Percentiles rank a stretch among this genome's conserved stretches.
phyloP scores from a whole-genome alignment of 2,329 filamentous ascomycete genomes.

The Parasarocladium wereldwijsianum region DNA sequence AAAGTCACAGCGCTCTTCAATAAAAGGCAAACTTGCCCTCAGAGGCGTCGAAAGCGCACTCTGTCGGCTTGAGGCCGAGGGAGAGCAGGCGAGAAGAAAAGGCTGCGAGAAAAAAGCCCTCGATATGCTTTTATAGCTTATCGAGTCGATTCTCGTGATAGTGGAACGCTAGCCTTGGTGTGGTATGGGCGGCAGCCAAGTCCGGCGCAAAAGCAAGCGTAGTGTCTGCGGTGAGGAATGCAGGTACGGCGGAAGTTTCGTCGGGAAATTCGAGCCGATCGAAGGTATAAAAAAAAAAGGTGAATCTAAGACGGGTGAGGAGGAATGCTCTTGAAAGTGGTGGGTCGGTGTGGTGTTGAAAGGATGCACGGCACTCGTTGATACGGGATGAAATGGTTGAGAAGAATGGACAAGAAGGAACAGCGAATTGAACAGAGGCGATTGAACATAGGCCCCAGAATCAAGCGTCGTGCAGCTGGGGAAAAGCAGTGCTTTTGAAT shows the following conservation, averaged over 20 bases:
- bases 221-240: background rate
- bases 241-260: background rate
- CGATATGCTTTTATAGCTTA: too few relatives aligned
- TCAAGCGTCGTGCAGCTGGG: too few relatives aligned
- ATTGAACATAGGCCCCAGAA: too few relatives aligned
- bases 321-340: too few relatives aligned
- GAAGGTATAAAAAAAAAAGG: background rate
- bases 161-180: slow-evolving; percentile 1
- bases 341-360: too few relatives aligned
- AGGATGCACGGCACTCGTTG: too few relatives aligned
- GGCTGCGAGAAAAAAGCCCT: background rate
- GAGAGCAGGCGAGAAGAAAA: background rate
- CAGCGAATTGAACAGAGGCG: too few relatives aligned
- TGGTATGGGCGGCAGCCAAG: background rate
- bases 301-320: background rate
- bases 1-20: background rate
- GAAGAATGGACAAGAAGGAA: too few relatives aligned
- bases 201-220: background rate
- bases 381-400: too few relatives aligned
- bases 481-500: too few relatives aligned
- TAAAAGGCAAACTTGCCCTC: background rate
- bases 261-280: background rate
- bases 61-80: background rate
- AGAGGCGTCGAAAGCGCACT: background rate
- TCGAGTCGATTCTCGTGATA: background rate